Base-by-base conservation (phyloP, 371 early-diverging fungal genomes). In the Zychaea mexicana region DNA sequence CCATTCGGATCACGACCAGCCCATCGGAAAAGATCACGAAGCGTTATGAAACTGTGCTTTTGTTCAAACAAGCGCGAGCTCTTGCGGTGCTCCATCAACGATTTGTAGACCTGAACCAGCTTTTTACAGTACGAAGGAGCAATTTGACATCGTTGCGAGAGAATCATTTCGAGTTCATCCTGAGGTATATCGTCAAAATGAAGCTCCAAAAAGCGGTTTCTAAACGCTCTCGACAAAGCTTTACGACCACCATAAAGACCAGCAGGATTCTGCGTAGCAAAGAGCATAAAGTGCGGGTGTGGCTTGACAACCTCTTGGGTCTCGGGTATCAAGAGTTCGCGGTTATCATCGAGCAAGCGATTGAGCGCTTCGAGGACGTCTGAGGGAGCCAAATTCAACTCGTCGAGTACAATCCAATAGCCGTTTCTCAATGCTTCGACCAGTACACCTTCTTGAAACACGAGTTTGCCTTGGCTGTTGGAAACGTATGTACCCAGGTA, bases 191-290 rank as follows among this genome's bases (percentile, higher is more conserved):
- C 96, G 64, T 92, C 94, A 73, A 98, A 97, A 68, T 95, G 92
- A 46, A 99, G 82, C 74, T 98, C 99, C 57, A 99, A 78, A 78
- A 99, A 99, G 71, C 99, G 94, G 77, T 99, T 99, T 46, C 99
- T 92, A 90, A 99, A 99, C 2, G 99, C 99, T 28, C 98, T 87
- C 1, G 98, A 98, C n/a, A 99, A 86, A 28, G 90, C 92, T 76
- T 99, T 99, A 67, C 99, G 94, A 21, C 99, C 99, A 66, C 97
- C 98, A 80, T 99, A 99, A 32, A 94, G 81, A 38, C 94, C 94
- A n/a, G 98, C 92, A 2, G 99, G 98, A 79, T 99, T 99, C 77
- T 99, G 99, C 17, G 99, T 99, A 9, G 99, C 99, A 87, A 99
- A 99, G 9, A 99, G 87, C 93, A 97, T 96, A 75, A 99, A 99